Percentiles rank a stretch among this genome's conserved stretches.
Evolutionary conservation across 2,329 filamentous ascomycete genomes (phyloP).

Genomic region (Exophiala dermatitidis): DNA sequence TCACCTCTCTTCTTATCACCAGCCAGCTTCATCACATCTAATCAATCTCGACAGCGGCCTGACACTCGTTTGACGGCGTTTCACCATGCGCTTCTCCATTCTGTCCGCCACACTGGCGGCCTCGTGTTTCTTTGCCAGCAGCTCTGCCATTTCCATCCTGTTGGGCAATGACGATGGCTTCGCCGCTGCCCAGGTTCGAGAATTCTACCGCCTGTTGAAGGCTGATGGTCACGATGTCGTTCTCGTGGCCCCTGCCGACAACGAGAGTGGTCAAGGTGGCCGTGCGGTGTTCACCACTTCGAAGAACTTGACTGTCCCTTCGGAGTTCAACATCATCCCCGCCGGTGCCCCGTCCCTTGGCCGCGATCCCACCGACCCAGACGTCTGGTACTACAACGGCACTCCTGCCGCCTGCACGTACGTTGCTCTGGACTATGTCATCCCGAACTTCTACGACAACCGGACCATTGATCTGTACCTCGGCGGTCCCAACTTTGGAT

Average conservation of each 20-base stretch:
- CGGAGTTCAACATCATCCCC: constrained; percentile 43
- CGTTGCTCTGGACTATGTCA: constrained; percentile 51
- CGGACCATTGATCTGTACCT: constrained; percentile 49
- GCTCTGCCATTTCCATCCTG: constrained; percentile 26
- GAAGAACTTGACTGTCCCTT: constrained; percentile 37
- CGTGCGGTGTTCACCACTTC: constrained; percentile 40
- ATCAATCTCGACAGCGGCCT: too few relatives aligned
- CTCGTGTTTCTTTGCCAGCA: constrained; percentile 5
- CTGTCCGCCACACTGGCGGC: constrained; percentile 10
- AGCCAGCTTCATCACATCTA: background rate
- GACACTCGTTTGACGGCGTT: too few relatives aligned
- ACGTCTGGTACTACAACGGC: constrained; percentile 57
- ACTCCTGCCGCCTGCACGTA: constrained; percentile 52
- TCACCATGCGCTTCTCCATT: constrained; percentile 10
- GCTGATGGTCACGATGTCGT: constrained; percentile 36
- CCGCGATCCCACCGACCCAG: constrained; percentile 44
- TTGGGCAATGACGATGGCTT: constrained; percentile 37
- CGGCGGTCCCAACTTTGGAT: constrained; percentile 51
- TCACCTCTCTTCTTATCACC: background rate
- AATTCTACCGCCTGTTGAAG: constrained; percentile 37
- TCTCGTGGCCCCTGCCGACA: constrained; percentile 38
- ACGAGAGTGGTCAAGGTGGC: constrained; percentile 43
- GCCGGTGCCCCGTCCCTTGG: constrained; percentile 45
- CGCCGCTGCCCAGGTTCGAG: constrained; percentile 37
- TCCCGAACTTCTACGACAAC: constrained; percentile 45